These are phyloP conservation scores for Truncatella angustata DNA, from an alignment of 2,329 filamentous ascomycete species.

Conservation along the genomic window DNA sequence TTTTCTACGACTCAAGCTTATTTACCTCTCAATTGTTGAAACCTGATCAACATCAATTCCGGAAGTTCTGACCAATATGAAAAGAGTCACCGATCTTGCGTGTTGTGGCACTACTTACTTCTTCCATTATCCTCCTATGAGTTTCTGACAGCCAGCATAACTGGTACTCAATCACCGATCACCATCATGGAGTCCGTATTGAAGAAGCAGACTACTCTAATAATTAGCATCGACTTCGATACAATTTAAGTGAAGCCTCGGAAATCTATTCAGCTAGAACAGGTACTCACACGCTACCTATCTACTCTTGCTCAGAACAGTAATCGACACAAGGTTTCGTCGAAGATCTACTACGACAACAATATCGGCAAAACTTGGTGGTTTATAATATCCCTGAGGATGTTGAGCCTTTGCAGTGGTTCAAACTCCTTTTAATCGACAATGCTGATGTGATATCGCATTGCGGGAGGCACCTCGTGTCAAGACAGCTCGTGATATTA, in stretches of 20 bases:
- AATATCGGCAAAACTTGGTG: constrained; percentile 21
- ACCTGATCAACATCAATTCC: too few relatives aligned
- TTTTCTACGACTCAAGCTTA: too few relatives aligned
- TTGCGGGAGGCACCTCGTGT: constrained; percentile 22
- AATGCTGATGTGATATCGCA: constrained; percentile 24
- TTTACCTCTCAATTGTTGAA: too few relatives aligned
- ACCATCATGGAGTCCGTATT: neutral
- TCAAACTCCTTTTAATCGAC: constrained; percentile 39
- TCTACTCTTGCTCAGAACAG: constrained; percentile 17
- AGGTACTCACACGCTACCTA: constrained; percentile 30
- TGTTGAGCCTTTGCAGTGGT: constrained; percentile 33
- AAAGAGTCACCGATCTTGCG: too few relatives aligned
- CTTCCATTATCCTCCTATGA: too few relatives aligned
- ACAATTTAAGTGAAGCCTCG: constrained; percentile 35
- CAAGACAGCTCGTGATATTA: neutral
- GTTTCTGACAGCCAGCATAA: too few relatives aligned
- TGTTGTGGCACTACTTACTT: too few relatives aligned
- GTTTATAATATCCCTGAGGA: constrained; percentile 27
- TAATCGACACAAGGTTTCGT: constrained; percentile 32
- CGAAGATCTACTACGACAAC: constrained; percentile 19
- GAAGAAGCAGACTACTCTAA: neutral
- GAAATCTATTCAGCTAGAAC: neutral
- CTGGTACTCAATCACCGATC: neutral
- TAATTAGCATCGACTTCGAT: constrained; percentile 45
- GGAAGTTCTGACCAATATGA: too few relatives aligned